Evolutionary conservation across 2,329 filamentous ascomycete species (phyloP).

Genomic region (Colletotrichum sojae): DNA sequence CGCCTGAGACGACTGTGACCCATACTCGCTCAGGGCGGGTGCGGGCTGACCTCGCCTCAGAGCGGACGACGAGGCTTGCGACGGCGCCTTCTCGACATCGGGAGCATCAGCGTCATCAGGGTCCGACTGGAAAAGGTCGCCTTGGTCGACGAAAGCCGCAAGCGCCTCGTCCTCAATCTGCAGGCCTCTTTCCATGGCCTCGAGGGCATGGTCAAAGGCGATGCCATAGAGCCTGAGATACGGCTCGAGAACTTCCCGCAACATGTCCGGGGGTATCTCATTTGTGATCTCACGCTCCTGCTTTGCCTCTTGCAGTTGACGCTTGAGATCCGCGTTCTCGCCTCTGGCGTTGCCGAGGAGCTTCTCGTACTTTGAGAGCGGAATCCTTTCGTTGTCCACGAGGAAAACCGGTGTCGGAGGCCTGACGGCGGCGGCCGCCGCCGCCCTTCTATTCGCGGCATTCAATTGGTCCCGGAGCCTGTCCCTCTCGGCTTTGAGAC

Average conservation of each 20-base stretch:
- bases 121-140: constrained; percentile 6
- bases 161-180: constrained; percentile 11
- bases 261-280: not conserved
- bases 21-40: not conserved
- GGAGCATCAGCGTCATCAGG: not conserved
- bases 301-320: not conserved
- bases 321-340: not conserved
- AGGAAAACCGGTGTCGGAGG: not conserved
- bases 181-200: not conserved
- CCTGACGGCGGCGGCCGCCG: not conserved
- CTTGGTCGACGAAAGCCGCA: not conserved
- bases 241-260: not conserved
- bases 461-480: not conserved
- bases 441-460: not conserved
- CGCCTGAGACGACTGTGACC: not conserved
- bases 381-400: constrained; percentile 13
- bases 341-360: constrained; percentile 28
- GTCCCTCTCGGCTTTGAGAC: not conserved
- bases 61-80: constrained; percentile 1
- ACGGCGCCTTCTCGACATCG: not conserved
- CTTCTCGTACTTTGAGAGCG: constrained; percentile 17
- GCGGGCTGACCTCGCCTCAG: not conserved
- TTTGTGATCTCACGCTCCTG: not conserved
- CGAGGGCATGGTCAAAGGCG: not conserved
- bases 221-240: constrained; percentile 1